phyloP scores from a whole-genome alignment of 306 rosid species.

The Sophora flavescens region DNA sequence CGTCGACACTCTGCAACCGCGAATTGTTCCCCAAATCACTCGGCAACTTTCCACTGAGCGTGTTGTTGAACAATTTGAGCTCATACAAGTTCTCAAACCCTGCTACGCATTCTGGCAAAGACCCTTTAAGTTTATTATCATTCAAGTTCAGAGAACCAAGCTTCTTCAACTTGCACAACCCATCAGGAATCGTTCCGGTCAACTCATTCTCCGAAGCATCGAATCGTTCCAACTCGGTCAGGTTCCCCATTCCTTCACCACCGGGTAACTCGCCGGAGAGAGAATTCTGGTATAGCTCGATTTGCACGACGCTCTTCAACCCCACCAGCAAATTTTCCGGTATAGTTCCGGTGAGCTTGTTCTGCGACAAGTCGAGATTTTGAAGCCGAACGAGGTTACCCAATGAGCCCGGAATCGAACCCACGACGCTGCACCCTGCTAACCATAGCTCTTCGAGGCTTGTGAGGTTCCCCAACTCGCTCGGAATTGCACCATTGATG shows the following conservation, averaged over 20 bases:
- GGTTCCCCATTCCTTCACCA: slow-evolving; percentile 43
- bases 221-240: slow-evolving; percentile 55
- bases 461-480: slow-evolving; percentile 58
- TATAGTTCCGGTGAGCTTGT: slow-evolving; percentile 61
- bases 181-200: slow-evolving; percentile 68
- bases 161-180: slow-evolving; percentile 54
- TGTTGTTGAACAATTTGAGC: slow-evolving; percentile 69
- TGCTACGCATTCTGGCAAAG: slow-evolving; percentile 61
- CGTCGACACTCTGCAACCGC: slow-evolving; percentile 52
- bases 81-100: slow-evolving; percentile 56
- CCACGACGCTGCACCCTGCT: slow-evolving; percentile 52
- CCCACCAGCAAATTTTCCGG: slow-evolving; percentile 50
- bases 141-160: slow-evolving; percentile 63
- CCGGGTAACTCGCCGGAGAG: slow-evolving; percentile 77
- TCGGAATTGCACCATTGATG: slow-evolving; percentile 50
- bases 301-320: slow-evolving; percentile 56
- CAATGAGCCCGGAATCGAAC: slow-evolving; percentile 62
- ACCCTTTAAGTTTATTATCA: slow-evolving; percentile 61
- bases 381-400: slow-evolving; percentile 47
- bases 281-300: slow-evolving; percentile 65
- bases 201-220: slow-evolving; percentile 72
- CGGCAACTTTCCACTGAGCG: slow-evolving; percentile 64
- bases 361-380: slow-evolving; percentile 67
- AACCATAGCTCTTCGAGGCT: slow-evolving; percentile 67
- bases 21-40: slow-evolving; percentile 66